Evolutionary conservation across 495 filamentous ascomycete genomes (phyloP), one percentile per base, ranked within the genome.

Genomic region (Geopyxis carbonaria): DNA sequence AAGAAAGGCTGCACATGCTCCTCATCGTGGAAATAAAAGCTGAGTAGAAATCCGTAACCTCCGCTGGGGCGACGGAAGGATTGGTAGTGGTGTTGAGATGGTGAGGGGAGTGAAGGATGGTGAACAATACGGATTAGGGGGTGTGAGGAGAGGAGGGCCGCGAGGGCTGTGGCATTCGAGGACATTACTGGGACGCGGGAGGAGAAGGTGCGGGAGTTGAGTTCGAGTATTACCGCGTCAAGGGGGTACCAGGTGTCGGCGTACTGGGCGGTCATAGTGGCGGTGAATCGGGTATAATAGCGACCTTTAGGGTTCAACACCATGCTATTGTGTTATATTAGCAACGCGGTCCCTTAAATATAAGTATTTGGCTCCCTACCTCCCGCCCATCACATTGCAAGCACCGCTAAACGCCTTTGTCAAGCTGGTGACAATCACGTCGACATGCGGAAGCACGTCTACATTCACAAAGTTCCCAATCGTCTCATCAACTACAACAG

Each of bases 331-430:
- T n/a, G n/a, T 20, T 20, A 3, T 10, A 8, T 54, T 21, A 62
- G 45, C 36, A 33, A 21, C 31, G 8, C 13, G 25, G 11, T 20
- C 23, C 6, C 13, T 13, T 25, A 13, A 43, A 29, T 6, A 6
- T 29, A 18, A 31, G 7, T 13, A 8, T 19, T 5, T 25, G 31
- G 21, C 15, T 30, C 24, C 57, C 33, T 42, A 69, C 66, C 66
- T 76, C 39, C 89, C 89, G 45, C 85, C 89, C 89, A 95, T 94
- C 37, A 97, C 89, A 59, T 97, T 95, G 57, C 81, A 83, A 57
- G 93, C 87, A 21, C 89, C 89, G 40, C 82, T 91, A 60, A 97
- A 97, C 34, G 94, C 76, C 59, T 97, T 97, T 3, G 89, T 94
- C 38, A 97, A 66, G 48, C 82, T 92, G 64, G 78, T 89, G 35